These are phyloP conservation scores for Penicillium taxi DNA, from an alignment of 495 filamentous ascomycete species.

Conservation along the genomic window DNA sequence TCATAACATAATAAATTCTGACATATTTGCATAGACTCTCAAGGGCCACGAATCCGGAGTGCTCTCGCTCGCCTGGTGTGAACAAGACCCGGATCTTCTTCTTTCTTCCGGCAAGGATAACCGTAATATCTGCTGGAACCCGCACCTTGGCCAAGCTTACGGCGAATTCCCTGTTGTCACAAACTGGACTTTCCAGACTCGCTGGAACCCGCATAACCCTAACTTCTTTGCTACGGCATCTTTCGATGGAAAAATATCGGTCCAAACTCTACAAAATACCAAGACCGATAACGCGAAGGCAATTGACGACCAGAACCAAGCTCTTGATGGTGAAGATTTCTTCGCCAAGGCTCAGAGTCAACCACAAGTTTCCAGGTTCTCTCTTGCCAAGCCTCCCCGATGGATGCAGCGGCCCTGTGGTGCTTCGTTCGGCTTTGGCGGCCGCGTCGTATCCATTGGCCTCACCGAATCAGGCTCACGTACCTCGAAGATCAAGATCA, in stretches of 20 bases:
- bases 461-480: constrained; percentile 52
- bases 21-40: constrained; percentile 44
- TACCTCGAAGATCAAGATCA: constrained; percentile 74
- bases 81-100: constrained; percentile 81
- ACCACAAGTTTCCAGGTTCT: constrained; percentile 80
- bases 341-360: constrained; percentile 89
- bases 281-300: constrained; percentile 43
- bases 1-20: not conserved
- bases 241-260: constrained; percentile 88
- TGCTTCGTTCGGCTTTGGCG: constrained; percentile 92
- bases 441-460: constrained; percentile 77
- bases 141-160: constrained; percentile 73
- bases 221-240: constrained; percentile 87
- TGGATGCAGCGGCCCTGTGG: constrained; percentile 84
- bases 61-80: constrained; percentile 92
- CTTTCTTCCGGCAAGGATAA: constrained; percentile 97
- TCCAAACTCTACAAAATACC: constrained; percentile 91
- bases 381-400: constrained; percentile 74
- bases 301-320: constrained; percentile 52
- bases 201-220: constrained; percentile 90
- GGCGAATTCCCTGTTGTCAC: constrained; percentile 96
- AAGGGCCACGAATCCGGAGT: constrained; percentile 88
- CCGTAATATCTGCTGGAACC: constrained; percentile 91
- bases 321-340: constrained; percentile 88
- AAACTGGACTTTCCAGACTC: constrained; percentile 96